These are phyloP conservation scores for Purpureocillium lavendulum DNA, from an alignment of 2,329 filamentous ascomycete species.

Conservation along the genomic window DNA sequence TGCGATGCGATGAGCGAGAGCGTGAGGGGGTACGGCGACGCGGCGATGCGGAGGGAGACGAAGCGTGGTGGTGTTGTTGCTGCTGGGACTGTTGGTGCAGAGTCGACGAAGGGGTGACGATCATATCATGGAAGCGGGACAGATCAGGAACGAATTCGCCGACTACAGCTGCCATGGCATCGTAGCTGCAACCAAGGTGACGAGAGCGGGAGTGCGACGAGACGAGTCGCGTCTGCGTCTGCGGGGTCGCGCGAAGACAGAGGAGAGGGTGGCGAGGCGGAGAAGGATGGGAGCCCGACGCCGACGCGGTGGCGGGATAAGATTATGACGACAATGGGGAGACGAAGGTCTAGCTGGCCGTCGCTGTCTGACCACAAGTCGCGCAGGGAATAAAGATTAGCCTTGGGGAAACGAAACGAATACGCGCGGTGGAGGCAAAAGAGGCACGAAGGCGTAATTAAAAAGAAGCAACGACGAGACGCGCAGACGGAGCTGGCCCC, in stretches of 20 bases:
- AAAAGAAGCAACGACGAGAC: too few species aligned
- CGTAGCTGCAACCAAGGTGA: constrained; percentile 9
- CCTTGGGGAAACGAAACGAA: too few species aligned
- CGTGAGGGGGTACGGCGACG: constrained; percentile 11
- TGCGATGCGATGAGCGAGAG: constrained; percentile 9
- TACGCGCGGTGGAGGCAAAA: too few species aligned
- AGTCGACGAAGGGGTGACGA: constrained; percentile 39
- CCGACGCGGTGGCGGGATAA: too few species aligned
- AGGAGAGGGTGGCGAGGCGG: neutral
- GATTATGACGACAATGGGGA: neutral
- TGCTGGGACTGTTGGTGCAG: constrained; percentile 37
- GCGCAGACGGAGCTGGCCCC: too few species aligned
- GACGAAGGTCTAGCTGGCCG: neutral
- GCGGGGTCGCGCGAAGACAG: too few species aligned
- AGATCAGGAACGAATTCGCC: constrained; percentile 68
- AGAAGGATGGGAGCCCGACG: neutral
- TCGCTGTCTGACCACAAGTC: too few species aligned
- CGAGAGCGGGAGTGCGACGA: neutral
- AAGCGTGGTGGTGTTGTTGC: constrained; percentile 29
- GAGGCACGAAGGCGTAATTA: too few species aligned
- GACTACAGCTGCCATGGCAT: constrained; percentile 56
- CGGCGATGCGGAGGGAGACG: constrained; percentile 8
- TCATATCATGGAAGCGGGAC: constrained; percentile 63
- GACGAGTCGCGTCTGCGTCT: too few species aligned
- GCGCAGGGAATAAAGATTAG: neutral